phyloP scores from a whole-genome alignment of 2,329 filamentous ascomycete species.

The Amphichorda felina region DNA sequence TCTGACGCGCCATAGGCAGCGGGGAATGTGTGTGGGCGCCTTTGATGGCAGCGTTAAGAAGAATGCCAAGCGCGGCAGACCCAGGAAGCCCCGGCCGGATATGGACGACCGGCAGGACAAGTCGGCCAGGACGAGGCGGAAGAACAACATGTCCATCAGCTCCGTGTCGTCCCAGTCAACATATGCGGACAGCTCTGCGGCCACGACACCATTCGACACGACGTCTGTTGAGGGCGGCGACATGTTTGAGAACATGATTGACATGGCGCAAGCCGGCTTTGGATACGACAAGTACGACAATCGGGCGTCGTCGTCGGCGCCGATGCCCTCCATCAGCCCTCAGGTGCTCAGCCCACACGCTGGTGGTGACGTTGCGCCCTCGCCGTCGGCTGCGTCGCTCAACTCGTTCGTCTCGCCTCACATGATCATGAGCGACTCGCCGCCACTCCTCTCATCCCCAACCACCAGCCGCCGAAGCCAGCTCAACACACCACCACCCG shows the following conservation, averaged over 20 bases:
- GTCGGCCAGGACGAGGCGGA: conserved; percentile 37
- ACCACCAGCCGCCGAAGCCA: too few relatives aligned
- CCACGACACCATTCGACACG: conserved; percentile 32
- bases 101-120: conserved; percentile 27
- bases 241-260: conserved; percentile 30
- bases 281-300: conserved; percentile 1
- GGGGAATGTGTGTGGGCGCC: conserved; percentile 92
- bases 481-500: conserved; percentile 34
- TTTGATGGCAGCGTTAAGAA: conserved; percentile 66
- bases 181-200: conserved; percentile 43
- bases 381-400: conserved; percentile 25
- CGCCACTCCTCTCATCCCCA: conserved; percentile 31
- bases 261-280: conserved; percentile 17
- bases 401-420: conserved; percentile 35
- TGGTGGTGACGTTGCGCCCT: conserved; percentile 21
- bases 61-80: conserved; percentile 49
- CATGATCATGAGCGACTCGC: conserved; percentile 24
- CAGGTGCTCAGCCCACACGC: too few relatives aligned
- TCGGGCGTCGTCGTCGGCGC: conserved; percentile 29
- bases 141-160: conserved; percentile 40
- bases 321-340: conserved; percentile 22
- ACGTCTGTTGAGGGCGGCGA: neutral
- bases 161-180: conserved; percentile 42
- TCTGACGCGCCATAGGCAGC: conserved; percentile 83
- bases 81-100: conserved; percentile 46